Evolutionary conservation across 495 filamentous ascomycete species (phyloP), one percentile per base, ranked within the genome.

Genomic region (Penicillium malachiteum): DNA sequence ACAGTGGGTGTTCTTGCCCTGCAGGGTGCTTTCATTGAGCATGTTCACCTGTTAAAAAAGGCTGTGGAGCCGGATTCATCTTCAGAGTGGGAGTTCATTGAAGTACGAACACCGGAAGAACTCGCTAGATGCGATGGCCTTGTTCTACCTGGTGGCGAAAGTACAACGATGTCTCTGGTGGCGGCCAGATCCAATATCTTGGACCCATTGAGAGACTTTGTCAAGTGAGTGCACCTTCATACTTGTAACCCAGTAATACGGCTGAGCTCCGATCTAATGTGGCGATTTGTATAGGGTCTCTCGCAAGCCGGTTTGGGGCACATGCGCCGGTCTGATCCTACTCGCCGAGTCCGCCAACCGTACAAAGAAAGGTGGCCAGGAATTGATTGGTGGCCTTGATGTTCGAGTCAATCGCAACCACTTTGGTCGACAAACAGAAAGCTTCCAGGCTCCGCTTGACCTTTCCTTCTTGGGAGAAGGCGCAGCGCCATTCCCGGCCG

Each of bases 341-440:
- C 87, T 98, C 43, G 86, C 91, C 11, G 91, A 96, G 67, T 84
- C 87, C 41, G 95, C 94, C 18, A 93, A 92, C 66, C 81, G 85
- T 21, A 92, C 89, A 3, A 97, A 96, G 67, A 84, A 87, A 55
- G 92, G 91, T 41, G 94, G 94, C 0, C 94, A 97, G 65, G 91
- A 96, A 47, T 82, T 97, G 17, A 90, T 98, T 41, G 94, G 94
- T 1, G 94, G 94, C 10, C 79, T 98, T 26, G 88, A 92, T 64
- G 92, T 98, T 32, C 81, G 89, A 44, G 92, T 98, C 47, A 89
- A 93, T 63, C 77, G 94, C n/a, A 98, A 98, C 64, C 89, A 96
- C 70, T 98, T 96, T 66, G 94, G 94, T 17, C 82, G 95, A 46
- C 94, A 98, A 72, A 84, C 87, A 26, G 92, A 98, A 73, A 96